These are phyloP conservation scores for Nigrospora osmanthi DNA, from an alignment of 2,329 filamentous ascomycete genomes.

Conservation along the genomic window DNA sequence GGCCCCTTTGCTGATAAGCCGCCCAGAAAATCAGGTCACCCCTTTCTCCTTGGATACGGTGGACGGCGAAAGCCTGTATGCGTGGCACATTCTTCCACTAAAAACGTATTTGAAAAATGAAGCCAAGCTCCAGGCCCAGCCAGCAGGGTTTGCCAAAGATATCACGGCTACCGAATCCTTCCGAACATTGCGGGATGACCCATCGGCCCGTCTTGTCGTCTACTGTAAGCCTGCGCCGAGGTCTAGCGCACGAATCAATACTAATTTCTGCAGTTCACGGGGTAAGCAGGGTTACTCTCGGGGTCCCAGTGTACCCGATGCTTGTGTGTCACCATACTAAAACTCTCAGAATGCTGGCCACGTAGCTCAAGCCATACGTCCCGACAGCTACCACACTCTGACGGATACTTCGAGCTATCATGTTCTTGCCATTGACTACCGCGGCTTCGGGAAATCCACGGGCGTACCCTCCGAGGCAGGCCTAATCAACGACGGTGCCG, in stretches of 20 bases:
- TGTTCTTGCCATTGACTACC: slow-evolving; percentile 52
- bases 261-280: neutral
- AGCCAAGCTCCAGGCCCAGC: slow-evolving; percentile 43
- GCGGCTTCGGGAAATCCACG: slow-evolving; percentile 47
- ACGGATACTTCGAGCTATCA: slow-evolving; percentile 64
- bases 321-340: no score
- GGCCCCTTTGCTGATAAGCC: neutral
- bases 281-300: neutral
- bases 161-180: slow-evolving; percentile 29
- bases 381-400: slow-evolving; percentile 69
- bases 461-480: slow-evolving; percentile 48
- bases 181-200: slow-evolving; percentile 34
- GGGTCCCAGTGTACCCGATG: no score
- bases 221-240: slow-evolving; percentile 36
- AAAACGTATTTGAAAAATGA: slow-evolving; percentile 57
- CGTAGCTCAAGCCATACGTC: slow-evolving; percentile 69
- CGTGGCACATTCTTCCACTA: slow-evolving; percentile 70
- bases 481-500: slow-evolving; percentile 43
- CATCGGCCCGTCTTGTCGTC: slow-evolving; percentile 33
- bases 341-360: slow-evolving; percentile 69
- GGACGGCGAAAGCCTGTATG: slow-evolving; percentile 61
- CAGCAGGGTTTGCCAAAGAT: slow-evolving; percentile 35
- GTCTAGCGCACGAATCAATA: no score
- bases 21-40: slow-evolving; percentile 60
- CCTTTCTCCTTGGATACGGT: slow-evolving; percentile 60